Conservation (phyloP, 768 basidiomycete species). For the Lactarius deliciosus region DNA sequence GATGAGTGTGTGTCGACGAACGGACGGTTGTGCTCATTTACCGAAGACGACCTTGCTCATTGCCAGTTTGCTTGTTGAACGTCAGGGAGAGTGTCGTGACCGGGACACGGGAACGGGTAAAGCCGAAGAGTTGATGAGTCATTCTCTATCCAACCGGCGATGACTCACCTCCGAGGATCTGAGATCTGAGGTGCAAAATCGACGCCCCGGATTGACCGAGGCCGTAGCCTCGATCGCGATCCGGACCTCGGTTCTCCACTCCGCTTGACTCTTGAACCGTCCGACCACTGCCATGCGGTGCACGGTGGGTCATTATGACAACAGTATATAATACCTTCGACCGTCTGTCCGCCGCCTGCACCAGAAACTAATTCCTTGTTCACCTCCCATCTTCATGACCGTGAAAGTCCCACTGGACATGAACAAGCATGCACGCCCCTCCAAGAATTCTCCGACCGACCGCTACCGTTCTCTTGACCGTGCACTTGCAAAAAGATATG, state of each 20-base stretch:
- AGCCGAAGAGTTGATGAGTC: conserved; percentile 2
- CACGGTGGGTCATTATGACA: too few species aligned
- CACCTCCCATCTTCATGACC: conserved; percentile 19
- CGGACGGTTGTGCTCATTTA: conserved; percentile 31
- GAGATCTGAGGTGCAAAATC: too few species aligned
- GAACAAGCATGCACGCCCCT: conserved; percentile 11
- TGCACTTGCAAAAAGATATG: conserved; percentile 24
- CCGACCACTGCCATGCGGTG: background rate
- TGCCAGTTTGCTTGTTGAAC: conserved; percentile 1
- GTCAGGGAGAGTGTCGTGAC: background rate
- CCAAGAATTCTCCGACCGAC: conserved; percentile 10
- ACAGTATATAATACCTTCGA: conserved; percentile 10
- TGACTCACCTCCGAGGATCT: background rate
- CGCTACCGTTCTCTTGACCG: conserved; percentile 27
- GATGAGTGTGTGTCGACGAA: background rate
- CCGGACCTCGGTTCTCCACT: background rate
- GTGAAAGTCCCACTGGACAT: conserved; percentile 17
- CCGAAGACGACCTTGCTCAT: conserved; percentile 79
- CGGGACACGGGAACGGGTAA: background rate
- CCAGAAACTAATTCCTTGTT: background rate
- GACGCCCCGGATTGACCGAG: background rate
- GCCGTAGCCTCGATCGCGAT: background rate
- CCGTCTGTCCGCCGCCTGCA: background rate
- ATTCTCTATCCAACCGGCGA: background rate
- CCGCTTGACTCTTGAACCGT: background rate